Percentiles rank a stretch among this genome's conserved stretches.
Evolutionary conservation across 371 early-diverging fungal genomes (phyloP).

Genomic region (Mucor velutinosus): DNA sequence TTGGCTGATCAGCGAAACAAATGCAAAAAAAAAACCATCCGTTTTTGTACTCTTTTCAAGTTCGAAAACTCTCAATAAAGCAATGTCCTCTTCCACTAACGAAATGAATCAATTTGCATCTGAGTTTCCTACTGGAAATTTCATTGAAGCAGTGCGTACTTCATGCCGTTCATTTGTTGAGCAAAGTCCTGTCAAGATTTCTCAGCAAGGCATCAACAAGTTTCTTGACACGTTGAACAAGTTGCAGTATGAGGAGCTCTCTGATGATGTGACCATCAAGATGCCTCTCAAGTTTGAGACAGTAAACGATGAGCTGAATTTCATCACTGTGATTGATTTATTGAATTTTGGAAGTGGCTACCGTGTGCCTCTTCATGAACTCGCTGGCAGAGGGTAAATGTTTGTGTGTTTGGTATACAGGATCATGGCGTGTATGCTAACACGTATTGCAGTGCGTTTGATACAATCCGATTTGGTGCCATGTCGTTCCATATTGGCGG

Average conservation of each 20-base stretch:
- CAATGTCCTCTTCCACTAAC: neutral
- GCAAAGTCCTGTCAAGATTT: constrained; percentile 34
- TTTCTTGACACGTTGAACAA: constrained; percentile 36
- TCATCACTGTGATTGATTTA: constrained; percentile 71
- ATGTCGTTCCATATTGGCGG: constrained; percentile 81
- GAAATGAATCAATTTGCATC: constrained; percentile 5
- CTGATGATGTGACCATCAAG: constrained; percentile 55
- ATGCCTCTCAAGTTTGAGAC: constrained; percentile 77
- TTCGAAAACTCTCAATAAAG: neutral
- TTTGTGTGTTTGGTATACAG: no score
- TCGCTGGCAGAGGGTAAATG: constrained; percentile 61
- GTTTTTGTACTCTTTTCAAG: neutral
- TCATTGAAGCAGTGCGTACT: constrained; percentile 36
- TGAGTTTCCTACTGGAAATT: constrained; percentile 31
- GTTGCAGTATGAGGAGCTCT: constrained; percentile 39
- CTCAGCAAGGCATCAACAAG: constrained; percentile 22
- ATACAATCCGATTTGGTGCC: constrained; percentile 81
- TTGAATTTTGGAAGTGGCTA: constrained; percentile 75
- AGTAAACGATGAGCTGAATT: constrained; percentile 73
- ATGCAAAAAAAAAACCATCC: neutral
- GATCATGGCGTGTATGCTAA: neutral
- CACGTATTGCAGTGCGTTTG: constrained; percentile 52
- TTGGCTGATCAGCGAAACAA: neutral
- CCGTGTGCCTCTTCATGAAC: constrained; percentile 65
- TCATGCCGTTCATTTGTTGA: constrained; percentile 35